Evolutionary conservation across 2,329 filamentous ascomycete genomes (phyloP).

Genomic region (Colletotrichum tropicale): DNA sequence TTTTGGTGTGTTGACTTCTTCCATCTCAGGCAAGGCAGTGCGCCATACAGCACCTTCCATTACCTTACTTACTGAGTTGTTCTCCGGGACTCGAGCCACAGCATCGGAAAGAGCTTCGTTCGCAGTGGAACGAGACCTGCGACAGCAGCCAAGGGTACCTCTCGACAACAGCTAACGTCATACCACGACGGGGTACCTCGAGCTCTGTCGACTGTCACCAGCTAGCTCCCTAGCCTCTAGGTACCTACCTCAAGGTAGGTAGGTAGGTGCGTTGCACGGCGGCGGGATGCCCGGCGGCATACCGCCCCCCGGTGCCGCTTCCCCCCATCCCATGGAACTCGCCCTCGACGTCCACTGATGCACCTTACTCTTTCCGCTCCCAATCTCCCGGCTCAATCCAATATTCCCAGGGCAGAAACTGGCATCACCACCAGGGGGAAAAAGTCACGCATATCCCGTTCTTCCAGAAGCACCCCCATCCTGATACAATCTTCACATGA

Average conservation of each 20-base stretch:
- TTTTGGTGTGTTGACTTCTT: not conserved
- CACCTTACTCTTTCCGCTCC: not conserved
- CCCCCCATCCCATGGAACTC: not conserved
- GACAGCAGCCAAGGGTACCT: not conserved
- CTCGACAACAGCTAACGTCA: not conserved
- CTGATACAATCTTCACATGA: constrained; percentile 13
- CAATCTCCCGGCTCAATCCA: not conserved
- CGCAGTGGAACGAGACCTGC: not conserved
- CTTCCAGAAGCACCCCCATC: not conserved
- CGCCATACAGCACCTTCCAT: not conserved
- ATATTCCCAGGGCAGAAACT: not conserved
- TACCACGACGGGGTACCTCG: not conserved
- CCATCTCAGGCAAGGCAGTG: not conserved
- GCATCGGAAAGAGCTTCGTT: not conserved
- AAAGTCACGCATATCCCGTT: not conserved
- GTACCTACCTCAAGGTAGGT: not conserved
- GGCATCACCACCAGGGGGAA: not conserved
- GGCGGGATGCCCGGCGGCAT: not conserved
- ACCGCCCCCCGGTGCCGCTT: not conserved
- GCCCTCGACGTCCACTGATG: not conserved
- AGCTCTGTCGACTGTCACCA: not conserved
- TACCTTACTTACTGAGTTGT: not conserved
- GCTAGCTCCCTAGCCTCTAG: not conserved
- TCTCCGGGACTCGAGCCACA: not conserved
- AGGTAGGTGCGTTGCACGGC: not conserved